Evolutionary conservation across 352 stramenopile genomes (phyloP), one percentile per base, ranked within the genome.

Genomic region (Pythium rhizo-oryzae): DNA sequence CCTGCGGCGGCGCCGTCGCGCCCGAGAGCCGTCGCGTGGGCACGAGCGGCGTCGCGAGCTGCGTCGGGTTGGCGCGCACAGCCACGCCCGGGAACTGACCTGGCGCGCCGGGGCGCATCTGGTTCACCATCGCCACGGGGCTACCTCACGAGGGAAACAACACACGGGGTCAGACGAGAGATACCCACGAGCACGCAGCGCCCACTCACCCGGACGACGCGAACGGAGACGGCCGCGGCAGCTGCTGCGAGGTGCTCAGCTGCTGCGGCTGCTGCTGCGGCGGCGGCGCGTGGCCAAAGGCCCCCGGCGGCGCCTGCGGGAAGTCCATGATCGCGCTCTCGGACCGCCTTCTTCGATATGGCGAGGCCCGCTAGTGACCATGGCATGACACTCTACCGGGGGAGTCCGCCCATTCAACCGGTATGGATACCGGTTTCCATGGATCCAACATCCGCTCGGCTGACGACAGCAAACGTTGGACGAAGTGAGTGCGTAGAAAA

Each of bases 31-130:
- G 70, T 11, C 79, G 79, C 41, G 77, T 65, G 0, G 76, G 68
- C 9, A 88, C 80, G 3, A 91, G 61, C 8, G 83, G 83, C 21
- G 83, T 91, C 4, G 83, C 79, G 35, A 91, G 60, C 57, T 91
- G 83, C 44, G 81, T 89, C 30, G 79, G 80, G 7, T 76, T 71
- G 33, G 77, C 51, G 18, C 79, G 79, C 37, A 84, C 74, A 0
- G 76, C 73, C 47, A 78, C 67, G 18, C 76, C 72, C 59, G 69
- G 69, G 44, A 72, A 79, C n/a, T 76, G 61, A 4, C 65, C 69
- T 11, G 65, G 69, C 15, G 65, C 57, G 18, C 69, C 72, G 11
- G 65, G 69, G 15, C 61, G 72, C 5, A 76, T 47, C 47, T 73
- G 72, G 58, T 76, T 76, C 15, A 79, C 69, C 62, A 74, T 79